These are phyloP conservation scores for Aspergillus campestris DNA, from an alignment of 495 filamentous ascomycete species.

Conservation along the genomic window DNA sequence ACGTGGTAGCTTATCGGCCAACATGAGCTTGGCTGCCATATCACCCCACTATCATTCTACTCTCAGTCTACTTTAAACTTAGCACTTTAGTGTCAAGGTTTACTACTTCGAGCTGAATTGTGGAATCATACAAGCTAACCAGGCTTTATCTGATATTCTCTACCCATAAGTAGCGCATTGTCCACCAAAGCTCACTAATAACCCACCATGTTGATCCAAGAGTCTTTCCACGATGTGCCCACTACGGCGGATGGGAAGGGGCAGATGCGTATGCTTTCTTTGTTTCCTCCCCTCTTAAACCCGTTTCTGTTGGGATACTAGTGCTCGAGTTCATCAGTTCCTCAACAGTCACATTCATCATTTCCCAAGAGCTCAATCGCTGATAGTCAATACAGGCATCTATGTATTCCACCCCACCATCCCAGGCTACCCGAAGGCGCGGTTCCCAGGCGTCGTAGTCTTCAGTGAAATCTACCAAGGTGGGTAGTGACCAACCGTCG, in stretches of 20 bases:
- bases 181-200: background rate
- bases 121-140: background rate
- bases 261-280: constrained; percentile 46
- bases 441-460: constrained; percentile 83
- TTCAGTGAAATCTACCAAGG: constrained; percentile 98
- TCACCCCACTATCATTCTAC: too few relatives aligned
- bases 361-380: too few relatives aligned
- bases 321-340: too few relatives aligned
- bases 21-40: too few relatives aligned
- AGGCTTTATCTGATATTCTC: background rate
- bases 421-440: constrained; percentile 74
- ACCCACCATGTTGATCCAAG: constrained; percentile 56
- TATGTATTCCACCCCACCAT: constrained; percentile 85
- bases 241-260: constrained; percentile 54
- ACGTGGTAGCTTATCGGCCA: too few relatives aligned
- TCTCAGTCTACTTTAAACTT: too few relatives aligned
- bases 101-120: background rate
- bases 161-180: background rate
- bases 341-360: too few relatives aligned
- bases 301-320: too few relatives aligned
- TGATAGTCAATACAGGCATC: constrained; percentile 53
- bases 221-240: constrained; percentile 57
- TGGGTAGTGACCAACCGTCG: constrained; percentile 19
- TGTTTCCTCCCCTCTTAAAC: background rate
- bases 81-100: too few relatives aligned